Evolutionary conservation across 1,284 basidiomycete species (phyloP).

Genomic region (Fomitopsis palustris): DNA sequence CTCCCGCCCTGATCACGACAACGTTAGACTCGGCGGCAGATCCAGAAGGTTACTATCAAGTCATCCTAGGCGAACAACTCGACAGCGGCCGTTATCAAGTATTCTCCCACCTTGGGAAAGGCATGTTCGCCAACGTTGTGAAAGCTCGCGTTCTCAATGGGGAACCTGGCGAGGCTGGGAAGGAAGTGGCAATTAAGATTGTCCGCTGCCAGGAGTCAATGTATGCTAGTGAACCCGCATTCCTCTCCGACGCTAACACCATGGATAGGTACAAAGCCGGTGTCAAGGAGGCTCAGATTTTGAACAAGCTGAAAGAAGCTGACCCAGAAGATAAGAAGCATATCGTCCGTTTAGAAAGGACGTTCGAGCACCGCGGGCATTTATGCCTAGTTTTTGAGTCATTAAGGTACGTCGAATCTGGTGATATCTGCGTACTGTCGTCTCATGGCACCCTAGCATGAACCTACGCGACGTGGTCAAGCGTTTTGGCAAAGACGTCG

Average conservation of each 20-base stretch:
- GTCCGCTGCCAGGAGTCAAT: constrained; percentile 96
- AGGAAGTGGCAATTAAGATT: constrained; percentile 98
- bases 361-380: constrained; percentile 97
- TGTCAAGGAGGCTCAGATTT: constrained; percentile 86
- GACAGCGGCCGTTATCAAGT: constrained; percentile 93
- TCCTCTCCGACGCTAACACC: background rate
- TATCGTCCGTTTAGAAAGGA: constrained; percentile 85
- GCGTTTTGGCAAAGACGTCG: constrained; percentile 98
- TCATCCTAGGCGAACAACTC: constrained; percentile 94
- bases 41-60: constrained; percentile 92
- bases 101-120: constrained; percentile 91
- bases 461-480: constrained; percentile 98
- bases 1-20: constrained; percentile 65
- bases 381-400: constrained; percentile 96
- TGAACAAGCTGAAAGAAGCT: constrained; percentile 82
- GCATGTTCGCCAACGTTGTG: constrained; percentile 98
- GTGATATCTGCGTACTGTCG: constrained; percentile 4
- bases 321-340: constrained; percentile 98
- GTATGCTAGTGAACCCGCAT: constrained; percentile 46
- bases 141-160: constrained; percentile 81
- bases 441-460: constrained; percentile 59
- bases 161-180: constrained; percentile 58
- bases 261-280: constrained; percentile 86
- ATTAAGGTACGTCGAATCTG: constrained; percentile 60
- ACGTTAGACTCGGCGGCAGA: constrained; percentile 78